Evolutionary conservation across 768 basidiomycete genomes (phyloP).

Genomic region (Termitomyces titanicus): DNA sequence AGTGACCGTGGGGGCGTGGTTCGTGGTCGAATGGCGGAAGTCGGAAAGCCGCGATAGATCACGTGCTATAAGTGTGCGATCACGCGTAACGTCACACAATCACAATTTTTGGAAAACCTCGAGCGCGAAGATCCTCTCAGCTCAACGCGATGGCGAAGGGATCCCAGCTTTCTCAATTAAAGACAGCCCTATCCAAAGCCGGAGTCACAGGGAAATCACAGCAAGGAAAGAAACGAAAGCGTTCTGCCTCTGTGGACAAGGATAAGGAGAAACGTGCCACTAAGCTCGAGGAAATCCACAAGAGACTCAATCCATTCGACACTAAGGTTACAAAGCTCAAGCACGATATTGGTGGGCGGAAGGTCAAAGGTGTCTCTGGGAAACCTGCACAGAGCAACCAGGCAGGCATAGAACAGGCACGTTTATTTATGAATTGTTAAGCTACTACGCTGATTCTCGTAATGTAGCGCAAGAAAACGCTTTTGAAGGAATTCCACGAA

Average conservation of each 20-base stretch:
- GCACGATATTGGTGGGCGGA: slow-evolving; percentile 89
- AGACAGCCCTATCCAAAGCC: slow-evolving; percentile 74
- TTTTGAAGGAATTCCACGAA: slow-evolving; percentile 85
- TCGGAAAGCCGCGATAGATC: not conserved
- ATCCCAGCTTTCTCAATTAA: slow-evolving; percentile 90
- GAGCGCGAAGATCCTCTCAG: no score
- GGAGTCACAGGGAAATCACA: slow-evolving; percentile 66
- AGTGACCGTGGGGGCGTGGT: no score
- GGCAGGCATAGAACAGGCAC: slow-evolving; percentile 84
- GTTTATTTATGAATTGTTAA: slow-evolving; percentile 15
- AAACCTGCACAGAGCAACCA: slow-evolving; percentile 87
- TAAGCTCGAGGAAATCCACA: slow-evolving; percentile 80
- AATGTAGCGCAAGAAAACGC: slow-evolving; percentile 74
- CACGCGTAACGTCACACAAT: slow-evolving; percentile 8
- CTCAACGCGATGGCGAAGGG: slow-evolving; percentile 60
- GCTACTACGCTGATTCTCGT: not conserved
- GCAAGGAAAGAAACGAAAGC: slow-evolving; percentile 68
- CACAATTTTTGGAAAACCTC: slow-evolving; percentile 11
- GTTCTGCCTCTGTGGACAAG: slow-evolving; percentile 55
- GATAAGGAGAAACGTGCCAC: slow-evolving; percentile 81
- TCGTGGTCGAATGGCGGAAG: no score
- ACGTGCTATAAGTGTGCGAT: not conserved
- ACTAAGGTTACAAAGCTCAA: slow-evolving; percentile 88
- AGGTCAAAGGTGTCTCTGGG: slow-evolving; percentile 77
- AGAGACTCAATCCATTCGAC: slow-evolving; percentile 91